Base-by-base conservation (phyloP, 768 basidiomycete species). In the Boletus tomentosulus region DNA sequence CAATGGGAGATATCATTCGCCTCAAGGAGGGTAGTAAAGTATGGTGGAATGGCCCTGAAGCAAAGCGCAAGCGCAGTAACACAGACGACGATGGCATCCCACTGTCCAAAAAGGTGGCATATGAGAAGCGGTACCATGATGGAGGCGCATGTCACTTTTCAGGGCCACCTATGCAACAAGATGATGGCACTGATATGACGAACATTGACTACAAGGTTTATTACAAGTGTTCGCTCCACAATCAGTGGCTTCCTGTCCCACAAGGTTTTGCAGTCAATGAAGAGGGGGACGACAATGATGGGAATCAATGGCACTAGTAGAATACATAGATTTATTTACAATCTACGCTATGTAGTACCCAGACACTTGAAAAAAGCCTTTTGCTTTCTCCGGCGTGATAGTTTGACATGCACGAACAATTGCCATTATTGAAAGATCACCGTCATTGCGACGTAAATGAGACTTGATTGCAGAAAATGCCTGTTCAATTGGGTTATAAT, bases 401-500 rank as follows among this genome's bases (percentile, higher is more conserved):
- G 3, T 56, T 8, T 56, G 51, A 48, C 48, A 49, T 15, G 48
- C 38, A 31, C 27, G 31, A 9, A 31, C n/a, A 10, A 46, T 46
- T 1, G 30, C 4, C 9, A 5, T 46, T 12, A 46, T 16, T n/a
- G 19, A 31, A 1, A 31, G 5, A 16, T 46, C 28, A 46, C 30
- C 16, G 2, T 1, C 3, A 30, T 31, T 15, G 16, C 30, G 45
- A 6, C 10, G 16, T 5, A 46, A 19, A 16, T n/a, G 30, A 5
- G 16, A 6, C 45, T 46, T 46, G n/a, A 46, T 33, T n/a, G 45
- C 3, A n/a, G 48, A 48, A 15, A 39, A 48, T 5, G 37, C 25
- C 9, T 38, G 37, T 46, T 72, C 64, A 35, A 73, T 72, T 0
- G 66, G 72, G 37, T n/a, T n/a, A n/a, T n/a, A n/a, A n/a, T n/a